phyloP scores from a whole-genome alignment of 1,284 basidiomycete species.

The Boletus semigastroideus region DNA sequence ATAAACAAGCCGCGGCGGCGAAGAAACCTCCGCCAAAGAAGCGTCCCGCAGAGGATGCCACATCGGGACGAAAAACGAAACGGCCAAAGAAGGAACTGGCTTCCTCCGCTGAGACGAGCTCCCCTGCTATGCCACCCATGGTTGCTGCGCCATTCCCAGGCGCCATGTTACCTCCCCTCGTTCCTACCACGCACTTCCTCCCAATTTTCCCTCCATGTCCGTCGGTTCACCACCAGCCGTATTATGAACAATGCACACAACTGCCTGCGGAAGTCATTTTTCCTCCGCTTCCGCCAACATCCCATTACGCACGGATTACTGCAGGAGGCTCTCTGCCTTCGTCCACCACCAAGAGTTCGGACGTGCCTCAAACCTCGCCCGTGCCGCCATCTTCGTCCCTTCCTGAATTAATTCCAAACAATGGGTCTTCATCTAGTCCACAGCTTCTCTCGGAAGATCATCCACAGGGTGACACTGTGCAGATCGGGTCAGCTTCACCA shows the following conservation, averaged over 20 bases:
- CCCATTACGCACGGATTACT: constrained; percentile 40
- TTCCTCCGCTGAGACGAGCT: constrained; percentile 28
- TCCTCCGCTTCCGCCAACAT: constrained; percentile 59
- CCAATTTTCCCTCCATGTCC: constrained; percentile 57
- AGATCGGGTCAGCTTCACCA: constrained; percentile 19
- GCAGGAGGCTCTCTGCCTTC: constrained; percentile 24
- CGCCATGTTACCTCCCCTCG: constrained; percentile 31
- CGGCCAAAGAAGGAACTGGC: constrained; percentile 43
- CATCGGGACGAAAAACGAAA: constrained; percentile 45
- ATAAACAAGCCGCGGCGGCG: constrained; percentile 39
- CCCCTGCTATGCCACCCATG: constrained; percentile 13
- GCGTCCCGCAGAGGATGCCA: constrained; percentile 38
- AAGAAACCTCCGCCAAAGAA: constrained; percentile 40
- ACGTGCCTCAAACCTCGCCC: constrained; percentile 26
- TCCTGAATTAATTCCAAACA: constrained; percentile 62
- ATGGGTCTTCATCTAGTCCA: constrained; percentile 70
- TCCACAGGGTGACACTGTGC: constrained; percentile 20
- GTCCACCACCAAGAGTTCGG: constrained; percentile 25
- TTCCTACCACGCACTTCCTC: constrained; percentile 41
- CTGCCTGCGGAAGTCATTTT: constrained; percentile 65
- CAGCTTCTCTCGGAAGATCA: constrained; percentile 40
- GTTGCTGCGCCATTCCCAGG: constrained; percentile 10
- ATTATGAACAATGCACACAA: constrained; percentile 56
- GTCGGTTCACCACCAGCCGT: constrained; percentile 67
- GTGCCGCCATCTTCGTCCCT: constrained; percentile 39